These are phyloP conservation scores for Colletotrichum aenigma DNA, from an alignment of 2,329 filamentous ascomycete species.

Conservation along the genomic window DNA sequence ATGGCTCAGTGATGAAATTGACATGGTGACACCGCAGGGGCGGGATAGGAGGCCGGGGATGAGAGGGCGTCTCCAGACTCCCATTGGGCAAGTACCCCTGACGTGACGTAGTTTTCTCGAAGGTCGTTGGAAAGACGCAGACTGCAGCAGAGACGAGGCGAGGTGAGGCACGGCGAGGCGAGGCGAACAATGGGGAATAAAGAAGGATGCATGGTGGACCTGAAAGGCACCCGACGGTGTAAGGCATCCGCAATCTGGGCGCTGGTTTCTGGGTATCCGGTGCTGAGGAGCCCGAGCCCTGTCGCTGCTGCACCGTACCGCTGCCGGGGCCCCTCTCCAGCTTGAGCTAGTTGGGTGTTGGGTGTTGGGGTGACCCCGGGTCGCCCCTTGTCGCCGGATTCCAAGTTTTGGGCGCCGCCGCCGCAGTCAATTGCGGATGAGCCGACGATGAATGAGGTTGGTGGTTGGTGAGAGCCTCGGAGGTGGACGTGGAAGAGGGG, in stretches of 20 bases:
- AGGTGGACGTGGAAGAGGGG: neutral
- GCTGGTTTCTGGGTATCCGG: conserved; percentile 17
- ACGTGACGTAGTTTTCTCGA: conserved; percentile 18
- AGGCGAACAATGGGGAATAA: neutral
- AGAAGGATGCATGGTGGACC: neutral
- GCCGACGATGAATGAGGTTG: neutral
- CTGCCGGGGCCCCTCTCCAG: conserved; percentile 1
- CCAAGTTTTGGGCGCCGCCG: neutral
- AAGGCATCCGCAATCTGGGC: conserved; percentile 5
- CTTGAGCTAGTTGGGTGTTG: neutral
- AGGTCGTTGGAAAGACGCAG: conserved; percentile 6
- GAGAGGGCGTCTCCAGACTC: neutral
- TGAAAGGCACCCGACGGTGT: neutral
- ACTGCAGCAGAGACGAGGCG: neutral
- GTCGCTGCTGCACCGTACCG: conserved; percentile 9
- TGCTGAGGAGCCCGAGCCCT: neutral
- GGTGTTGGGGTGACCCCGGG: neutral
- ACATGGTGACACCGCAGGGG: neutral
- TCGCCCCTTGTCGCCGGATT: neutral
- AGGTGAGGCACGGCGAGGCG: neutral
- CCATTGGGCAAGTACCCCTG: neutral
- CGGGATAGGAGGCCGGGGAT: neutral
- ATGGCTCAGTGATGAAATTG: neutral
- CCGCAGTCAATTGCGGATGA: neutral
- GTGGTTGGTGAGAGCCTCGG: neutral